A percentile compares a stretch with the other conserved stretches of the same genome.
Conservation (phyloP, 768 basidiomycete species). For the Tricholoma saponaceum region DNA sequence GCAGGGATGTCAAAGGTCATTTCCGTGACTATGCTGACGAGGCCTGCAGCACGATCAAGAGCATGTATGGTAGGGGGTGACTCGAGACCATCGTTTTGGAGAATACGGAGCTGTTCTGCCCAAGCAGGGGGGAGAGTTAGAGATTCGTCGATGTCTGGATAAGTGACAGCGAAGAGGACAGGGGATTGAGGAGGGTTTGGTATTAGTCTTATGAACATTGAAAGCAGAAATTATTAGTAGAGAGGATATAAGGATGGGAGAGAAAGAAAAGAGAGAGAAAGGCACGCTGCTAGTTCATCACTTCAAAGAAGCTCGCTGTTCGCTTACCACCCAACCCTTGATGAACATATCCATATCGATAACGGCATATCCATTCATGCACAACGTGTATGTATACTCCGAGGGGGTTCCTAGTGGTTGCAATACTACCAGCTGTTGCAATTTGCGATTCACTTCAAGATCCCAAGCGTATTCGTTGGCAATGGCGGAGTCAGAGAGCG, state of each 20-base stretch:
- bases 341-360: not conserved
- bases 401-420: too few relatives aligned
- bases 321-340: not conserved
- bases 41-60: constrained; percentile 56
- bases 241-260: not conserved
- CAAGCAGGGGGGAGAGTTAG: constrained; percentile 42
- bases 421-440: too few relatives aligned
- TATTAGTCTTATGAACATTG: not conserved
- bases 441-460: too few relatives aligned
- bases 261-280: not conserved
- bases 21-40: constrained; percentile 51
- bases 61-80: constrained; percentile 49
- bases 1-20: constrained; percentile 58
- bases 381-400: too few relatives aligned
- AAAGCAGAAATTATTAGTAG: not conserved
- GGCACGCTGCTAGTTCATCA: too few relatives aligned
- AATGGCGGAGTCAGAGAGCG: too few relatives aligned
- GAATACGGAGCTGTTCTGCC: constrained; percentile 47
- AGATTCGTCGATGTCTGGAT: not conserved
- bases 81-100: constrained; percentile 50
- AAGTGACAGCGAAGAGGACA: not conserved
- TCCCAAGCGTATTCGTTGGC: too few relatives aligned
- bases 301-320: not conserved
- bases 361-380: too few relatives aligned
- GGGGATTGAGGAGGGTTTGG: not conserved